These are phyloP conservation scores for Silene conica DNA, from an alignment of 148 eudicot species.

Conservation along the genomic window DNA sequence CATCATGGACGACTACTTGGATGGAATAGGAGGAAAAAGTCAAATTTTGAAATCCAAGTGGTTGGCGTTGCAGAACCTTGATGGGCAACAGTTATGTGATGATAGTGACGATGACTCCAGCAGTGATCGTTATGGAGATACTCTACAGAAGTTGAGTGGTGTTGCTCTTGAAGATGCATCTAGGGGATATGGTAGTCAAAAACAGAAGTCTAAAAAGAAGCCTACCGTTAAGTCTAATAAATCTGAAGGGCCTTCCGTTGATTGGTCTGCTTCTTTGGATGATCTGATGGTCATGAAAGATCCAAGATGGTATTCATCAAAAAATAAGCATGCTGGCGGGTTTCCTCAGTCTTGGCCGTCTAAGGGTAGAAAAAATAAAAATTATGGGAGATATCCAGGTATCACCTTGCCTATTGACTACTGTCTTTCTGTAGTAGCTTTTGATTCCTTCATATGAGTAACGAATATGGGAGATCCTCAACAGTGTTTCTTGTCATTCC, in stretches of 20 bases:
- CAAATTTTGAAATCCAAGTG: constrained; percentile 54
- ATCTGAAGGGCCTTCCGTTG: constrained; percentile 27
- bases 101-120: constrained; percentile 44
- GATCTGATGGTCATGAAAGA: constrained; percentile 81
- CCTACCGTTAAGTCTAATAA: constrained; percentile 21
- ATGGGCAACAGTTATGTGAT: constrained; percentile 21
- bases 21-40: constrained; percentile 71
- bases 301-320: constrained; percentile 56
- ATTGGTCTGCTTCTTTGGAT: constrained; percentile 55
- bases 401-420: neutral
- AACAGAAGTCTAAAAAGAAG: constrained; percentile 48
- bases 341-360: constrained; percentile 86
- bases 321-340: constrained; percentile 58
- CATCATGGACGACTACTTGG: constrained; percentile 73
- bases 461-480: neutral
- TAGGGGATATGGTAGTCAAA: constrained; percentile 61
- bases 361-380: constrained; percentile 48
- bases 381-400: constrained; percentile 70
- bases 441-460: neutral
- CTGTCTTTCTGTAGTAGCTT: neutral
- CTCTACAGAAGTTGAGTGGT: constrained; percentile 66
- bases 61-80: constrained; percentile 41
- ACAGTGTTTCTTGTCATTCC: neutral
- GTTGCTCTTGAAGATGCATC: constrained; percentile 86
- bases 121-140: constrained; percentile 40